Conservation (phyloP, 805 yeast species). For the Pichia rugopelliculosa region DNA sequence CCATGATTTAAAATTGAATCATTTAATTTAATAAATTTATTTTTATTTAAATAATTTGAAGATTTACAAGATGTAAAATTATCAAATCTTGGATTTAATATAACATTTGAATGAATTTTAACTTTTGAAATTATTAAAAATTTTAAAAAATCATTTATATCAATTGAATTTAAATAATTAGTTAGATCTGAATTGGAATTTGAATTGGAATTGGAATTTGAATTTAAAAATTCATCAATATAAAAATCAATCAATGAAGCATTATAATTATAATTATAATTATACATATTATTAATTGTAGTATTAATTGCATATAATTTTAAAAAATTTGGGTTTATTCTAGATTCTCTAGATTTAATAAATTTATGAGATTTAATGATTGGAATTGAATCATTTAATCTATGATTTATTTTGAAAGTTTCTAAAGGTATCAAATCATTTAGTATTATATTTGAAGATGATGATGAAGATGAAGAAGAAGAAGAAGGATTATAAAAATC, state of each 20-base stretch:
- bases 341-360: slow-evolving; percentile 34
- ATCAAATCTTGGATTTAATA: slow-evolving; percentile 46
- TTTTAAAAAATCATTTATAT: not conserved
- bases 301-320: slow-evolving; percentile 44
- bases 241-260: slow-evolving; percentile 30
- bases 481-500: not conserved
- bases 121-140: slow-evolving; percentile 6
- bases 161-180: slow-evolving; percentile 22
- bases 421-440: slow-evolving; percentile 4
- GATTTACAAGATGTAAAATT: not conserved
- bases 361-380: not conserved
- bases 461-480: not conserved
- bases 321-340: slow-evolving; percentile 44
- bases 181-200: slow-evolving; percentile 11
- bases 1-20: slow-evolving; percentile 3
- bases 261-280: slow-evolving; percentile 27
- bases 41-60: not conserved
- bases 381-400: not conserved
- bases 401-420: slow-evolving; percentile 1
- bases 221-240: slow-evolving; percentile 23
- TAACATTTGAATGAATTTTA: slow-evolving; percentile 30
- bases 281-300: slow-evolving; percentile 27
- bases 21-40: slow-evolving; percentile 7
- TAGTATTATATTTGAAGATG: not conserved
- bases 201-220: slow-evolving; percentile 4